Evolutionary conservation across 495 filamentous ascomycete genomes (phyloP), one percentile per base, ranked within the genome.

Genomic region (Penicillium mononematosum): DNA sequence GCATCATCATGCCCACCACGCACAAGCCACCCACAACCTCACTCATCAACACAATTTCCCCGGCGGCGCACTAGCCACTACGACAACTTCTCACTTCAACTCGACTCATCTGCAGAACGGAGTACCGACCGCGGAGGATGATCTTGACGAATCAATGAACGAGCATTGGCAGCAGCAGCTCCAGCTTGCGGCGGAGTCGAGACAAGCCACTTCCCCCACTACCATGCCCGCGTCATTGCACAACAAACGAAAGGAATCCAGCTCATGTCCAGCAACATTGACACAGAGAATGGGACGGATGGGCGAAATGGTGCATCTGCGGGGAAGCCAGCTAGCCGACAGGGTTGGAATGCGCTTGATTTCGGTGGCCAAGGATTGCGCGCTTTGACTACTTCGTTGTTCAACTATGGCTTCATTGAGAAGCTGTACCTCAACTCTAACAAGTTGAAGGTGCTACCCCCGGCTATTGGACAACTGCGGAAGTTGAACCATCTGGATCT

Each of bases 381-480:
- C 61, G 87, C 88, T 39, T 78, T 98, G 17, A 82, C 92, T 2
- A 70, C 82, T 8, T 80, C 87, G 19, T 75, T 99, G 44, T 99
- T 99, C 72, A 75, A 81, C 58, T 98, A 96, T 73, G 78, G 73
- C 17, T 96, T 98, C 69, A 78, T 98, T 50, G 87, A 88, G 56
- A 92, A 91, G 66, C 79, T 99, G 22, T 96, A 94, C 69, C 84
- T 98, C 34, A 91, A 90, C 61, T 88, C 89, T 62, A 98, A 99
- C 78, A 89, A 90, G 66, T 78, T 99, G 38, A 84, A 85, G 16
- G 76, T 76, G 44, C 75, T 99, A 1, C 91, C 93, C 16, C 69
- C 87, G 24, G 75, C 85, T 7, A 89, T 99, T 69, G 91, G 94
- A 22, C 79, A 85, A 59, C 79, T 99, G 53, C 84, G 91, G 56